Conservation (phyloP, 306 rosid species). For the Prosopis cineraria region DNA sequence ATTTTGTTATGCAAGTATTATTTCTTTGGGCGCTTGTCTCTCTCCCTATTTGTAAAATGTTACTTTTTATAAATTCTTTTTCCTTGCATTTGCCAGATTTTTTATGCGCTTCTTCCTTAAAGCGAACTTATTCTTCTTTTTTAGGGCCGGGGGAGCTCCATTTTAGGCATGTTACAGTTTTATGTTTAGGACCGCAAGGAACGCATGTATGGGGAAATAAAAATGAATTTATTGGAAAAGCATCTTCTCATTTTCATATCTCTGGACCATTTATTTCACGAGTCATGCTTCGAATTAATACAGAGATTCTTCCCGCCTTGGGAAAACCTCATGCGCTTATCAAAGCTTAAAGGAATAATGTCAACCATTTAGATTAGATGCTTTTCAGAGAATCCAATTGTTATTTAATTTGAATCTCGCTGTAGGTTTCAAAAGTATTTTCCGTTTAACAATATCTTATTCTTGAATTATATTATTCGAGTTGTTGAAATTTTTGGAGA, state of each 20-base stretch:
- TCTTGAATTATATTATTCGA: not conserved
- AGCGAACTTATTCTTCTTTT: not conserved
- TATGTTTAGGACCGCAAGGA: not conserved
- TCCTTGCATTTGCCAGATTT: constrained; percentile 37
- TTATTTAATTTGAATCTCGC: constrained; percentile 20
- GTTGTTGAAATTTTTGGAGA: constrained; percentile 17
- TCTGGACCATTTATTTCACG: constrained; percentile 23
- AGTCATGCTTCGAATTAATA: constrained; percentile 2
- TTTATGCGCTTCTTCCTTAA: not conserved
- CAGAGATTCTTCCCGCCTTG: constrained; percentile 2
- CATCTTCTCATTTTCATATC: constrained; percentile 11
- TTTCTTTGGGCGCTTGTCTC: constrained; percentile 18
- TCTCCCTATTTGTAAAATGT: constrained; percentile 36
- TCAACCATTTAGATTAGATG: constrained; percentile 27
- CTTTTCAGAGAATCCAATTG: constrained; percentile 7
- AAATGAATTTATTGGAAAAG: not conserved
- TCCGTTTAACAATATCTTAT: not conserved
- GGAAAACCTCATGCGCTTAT: not conserved
- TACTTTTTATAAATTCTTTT: constrained; percentile 35
- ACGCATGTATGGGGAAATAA: not conserved
- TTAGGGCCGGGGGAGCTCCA: not conserved
- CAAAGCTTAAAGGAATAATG: not conserved
- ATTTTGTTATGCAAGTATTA: constrained; percentile 25
- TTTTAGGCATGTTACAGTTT: not conserved
- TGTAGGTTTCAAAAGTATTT: not conserved